Evolutionary conservation across 306 rosid species (phyloP), one percentile per base, ranked within the genome.

Genomic region (Lathyrus tuberosus): DNA sequence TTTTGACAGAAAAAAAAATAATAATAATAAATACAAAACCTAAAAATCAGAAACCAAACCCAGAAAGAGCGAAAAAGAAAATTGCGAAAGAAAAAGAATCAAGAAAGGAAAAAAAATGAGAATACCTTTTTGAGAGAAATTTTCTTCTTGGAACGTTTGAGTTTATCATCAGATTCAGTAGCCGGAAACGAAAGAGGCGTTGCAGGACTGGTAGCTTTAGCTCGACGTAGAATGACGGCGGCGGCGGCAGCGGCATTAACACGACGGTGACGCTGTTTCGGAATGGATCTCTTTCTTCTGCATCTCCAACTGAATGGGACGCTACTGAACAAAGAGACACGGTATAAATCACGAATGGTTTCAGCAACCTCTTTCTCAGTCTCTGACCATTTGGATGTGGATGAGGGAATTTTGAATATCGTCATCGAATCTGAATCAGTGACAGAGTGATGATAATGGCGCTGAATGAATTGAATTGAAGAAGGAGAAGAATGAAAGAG

Each of bases 81-180:
- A 4, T 12, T 4, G 9, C 1, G 8, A 5, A 53, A 22, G 33
- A 53, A 20, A 20, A 22, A 1, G 24, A 14, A 11, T 14, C 30
- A 51, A 51, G 30, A 18, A 51, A 51, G 30, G 13, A 53, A 53
- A 20, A 18, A 43, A 43, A 10, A 35, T 35, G 8, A 35, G 40
- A 35, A 35, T 35, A 24, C 13, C 89, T 65, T 82, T 68, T 77
- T 59, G 38, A 62, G 44, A 33, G 62, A 26, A 7, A 46, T 12
- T 67, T 70, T 73, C 26, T 51, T 69, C 20, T 14, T 24, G 5
- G 35, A 17, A 53, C 5, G 40, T 15, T 77, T 69, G 10, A 71
- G 67, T 54, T 65, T 85, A n/a, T 82, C 84, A 1, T 89, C 90
- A 24, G 89, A 83, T 81, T 84, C 88, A 71, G 85, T 56, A 2